Conservation (phyloP, 306 rosid species). For the Aeschynomene evenia region DNA sequence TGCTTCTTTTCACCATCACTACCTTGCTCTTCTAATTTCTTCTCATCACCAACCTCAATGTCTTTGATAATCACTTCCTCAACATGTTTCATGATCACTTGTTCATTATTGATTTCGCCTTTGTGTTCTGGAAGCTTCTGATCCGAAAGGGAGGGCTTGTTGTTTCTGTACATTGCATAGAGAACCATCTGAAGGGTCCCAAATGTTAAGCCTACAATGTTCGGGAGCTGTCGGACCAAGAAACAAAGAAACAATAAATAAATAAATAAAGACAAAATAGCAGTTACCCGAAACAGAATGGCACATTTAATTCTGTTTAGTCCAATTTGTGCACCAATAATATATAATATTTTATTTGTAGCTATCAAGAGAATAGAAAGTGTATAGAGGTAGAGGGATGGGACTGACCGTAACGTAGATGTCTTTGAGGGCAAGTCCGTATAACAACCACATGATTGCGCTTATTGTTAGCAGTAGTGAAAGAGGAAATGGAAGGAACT, state of each 20-base stretch:
- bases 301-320: not conserved
- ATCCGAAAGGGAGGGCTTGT: slow-evolving; percentile 32
- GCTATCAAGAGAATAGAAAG: no score
- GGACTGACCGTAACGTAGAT: slow-evolving; percentile 75
- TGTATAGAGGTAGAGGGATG: not conserved
- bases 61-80: slow-evolving; percentile 24
- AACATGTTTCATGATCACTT: not conserved
- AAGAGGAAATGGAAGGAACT: slow-evolving; percentile 83
- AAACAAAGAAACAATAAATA: not conserved
- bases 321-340: no score
- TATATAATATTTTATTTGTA: no score
- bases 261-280: slow-evolving; percentile 27
- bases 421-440: slow-evolving; percentile 66
- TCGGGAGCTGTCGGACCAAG: slow-evolving; percentile 69
- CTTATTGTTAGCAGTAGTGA: slow-evolving; percentile 84
- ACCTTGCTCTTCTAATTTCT: not conserved
- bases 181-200: slow-evolving; percentile 71
- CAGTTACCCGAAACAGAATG: not conserved
- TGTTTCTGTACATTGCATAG: slow-evolving; percentile 59
- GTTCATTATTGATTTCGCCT: slow-evolving; percentile 26
- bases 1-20: not conserved
- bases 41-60: slow-evolving; percentile 13
- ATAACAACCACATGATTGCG: slow-evolving; percentile 74
- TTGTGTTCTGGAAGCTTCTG: slow-evolving; percentile 71
- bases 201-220: slow-evolving; percentile 67